Base-by-base conservation (phyloP, 1,139 yeast species). In the Yamadazyma songkhlaensis region DNA sequence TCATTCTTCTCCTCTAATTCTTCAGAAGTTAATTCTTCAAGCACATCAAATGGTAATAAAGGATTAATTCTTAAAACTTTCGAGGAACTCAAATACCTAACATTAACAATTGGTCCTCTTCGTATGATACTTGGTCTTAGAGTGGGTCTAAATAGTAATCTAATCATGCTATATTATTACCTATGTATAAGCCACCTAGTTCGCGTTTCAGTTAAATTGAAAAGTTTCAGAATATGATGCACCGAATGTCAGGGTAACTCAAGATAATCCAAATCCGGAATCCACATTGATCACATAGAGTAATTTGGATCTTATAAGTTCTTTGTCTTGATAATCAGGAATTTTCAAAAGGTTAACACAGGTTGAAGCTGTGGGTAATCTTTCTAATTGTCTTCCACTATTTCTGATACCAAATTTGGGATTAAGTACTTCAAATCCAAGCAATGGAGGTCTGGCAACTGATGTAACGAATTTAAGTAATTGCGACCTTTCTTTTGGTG, bases 331-430 rank as follows among this genome's bases (percentile, higher is more conserved):
- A 57, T 92, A 92, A 54, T 87, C 84, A 0, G 98, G 98, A 30
- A 94, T 60, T 53, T 85, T 89, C 43, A 92, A 66, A 42, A 92
- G 60, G 55, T 92, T 94, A 21, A 89, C 88, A 67, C 98, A 92
- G 0, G 99, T 92, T 0, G 96, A 80, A 0, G 97, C 86, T 0
- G 97, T 88, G 0, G 98, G 98, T 31, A 92, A 66, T 30, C 95
- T 65, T 3, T 49, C 49, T 4, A 36, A 34, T 6, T 72, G 71
- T 23, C 70, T 67, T 0, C 96, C 95, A 1, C 84, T 75, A 49
- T 81, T 80, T 34, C 88, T 62, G 33, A 92, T 84, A 2, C 95
- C 95, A 62, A 92, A 89, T 40, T 69, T 70, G 0, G 99, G 98
- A 26, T 63, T 64, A 36, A 94, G 67, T 6, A 81, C 78, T 3